Base-by-base conservation (phyloP, 2,329 filamentous ascomycete genomes). In the Didymellaceae sp. region DNA sequence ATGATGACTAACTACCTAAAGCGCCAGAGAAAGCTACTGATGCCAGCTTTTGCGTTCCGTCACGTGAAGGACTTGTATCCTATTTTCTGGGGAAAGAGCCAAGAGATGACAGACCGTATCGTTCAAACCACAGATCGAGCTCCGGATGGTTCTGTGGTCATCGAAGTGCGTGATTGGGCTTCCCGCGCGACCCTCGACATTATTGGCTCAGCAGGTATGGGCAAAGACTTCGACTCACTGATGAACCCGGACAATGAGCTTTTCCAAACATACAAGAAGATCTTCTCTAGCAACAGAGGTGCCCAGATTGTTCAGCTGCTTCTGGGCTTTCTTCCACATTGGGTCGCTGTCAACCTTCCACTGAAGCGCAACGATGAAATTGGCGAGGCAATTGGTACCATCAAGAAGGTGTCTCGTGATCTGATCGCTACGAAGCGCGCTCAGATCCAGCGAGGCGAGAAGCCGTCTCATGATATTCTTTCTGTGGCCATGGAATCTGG, bases 401-500 rank as follows among this genome's bases (percentile, higher is more conserved):
- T 74, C 55, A 86, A 89, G 35, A 73, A 78, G 17, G 81, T 86
- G 1, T 91, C 89, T 55, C 78, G 80, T 1, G 79, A 87, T 34
- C 78, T 96, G 25, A 86, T 97, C 59, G 75, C 75, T 1, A 78
- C 86, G 54, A 96, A 95, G 77, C 86, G 87, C 63, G 78, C 74
- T 5, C 78, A 79, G 37, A 65, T 86, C 17, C 72, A 76, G 45
- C 74, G 76, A 24, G 73, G 73, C 32, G 69, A 70, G 24, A 72
- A 63, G 13, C 74, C 74, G 1, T 85, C 86, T 35, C 72, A 83
- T 6, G 91, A 96, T 70, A 94, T 96, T 50, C 78, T 96, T 25
- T 90, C 87, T 1, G 88, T 93, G 0, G 91, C 91, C 13, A 77
- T 96, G 38, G 82, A 87, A 67, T 90, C 86, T 30, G 89, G 88